These are phyloP conservation scores for Suhomyces xylopsoci DNA, from an alignment of 805 yeast genomes.

Conservation along the genomic window DNA sequence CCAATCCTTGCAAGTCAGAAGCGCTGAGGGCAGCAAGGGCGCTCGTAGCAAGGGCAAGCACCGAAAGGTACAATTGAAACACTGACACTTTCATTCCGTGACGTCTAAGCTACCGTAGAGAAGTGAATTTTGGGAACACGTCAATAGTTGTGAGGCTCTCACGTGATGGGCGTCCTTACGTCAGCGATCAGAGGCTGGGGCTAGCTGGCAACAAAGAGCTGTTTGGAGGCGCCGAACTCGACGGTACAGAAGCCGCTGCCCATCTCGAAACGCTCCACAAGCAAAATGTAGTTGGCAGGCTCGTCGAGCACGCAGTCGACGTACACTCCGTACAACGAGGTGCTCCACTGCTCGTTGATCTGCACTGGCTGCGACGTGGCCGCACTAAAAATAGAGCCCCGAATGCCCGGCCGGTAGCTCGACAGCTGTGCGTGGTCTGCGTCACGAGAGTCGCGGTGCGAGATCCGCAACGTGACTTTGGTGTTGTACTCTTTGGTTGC, in stretches of 20 bases:
- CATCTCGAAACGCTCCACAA: slow-evolving; percentile 49
- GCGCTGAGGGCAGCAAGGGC: slow-evolving; percentile 23
- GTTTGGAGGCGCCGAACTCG: background rate
- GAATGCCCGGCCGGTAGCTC: slow-evolving; percentile 44
- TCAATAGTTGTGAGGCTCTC: background rate
- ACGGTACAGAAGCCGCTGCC: slow-evolving; percentile 41
- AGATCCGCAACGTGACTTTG: slow-evolving; percentile 23
- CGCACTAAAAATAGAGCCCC: slow-evolving; percentile 43
- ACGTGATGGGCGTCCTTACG: background rate
- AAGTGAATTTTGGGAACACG: slow-evolving; percentile 1
- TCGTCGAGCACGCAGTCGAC: slow-evolving; percentile 24
- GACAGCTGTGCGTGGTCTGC: slow-evolving; percentile 8
- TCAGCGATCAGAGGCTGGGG: background rate
- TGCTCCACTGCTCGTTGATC: slow-evolving; percentile 39
- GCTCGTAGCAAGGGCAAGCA: slow-evolving; percentile 12
- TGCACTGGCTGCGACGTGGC: slow-evolving; percentile 26
- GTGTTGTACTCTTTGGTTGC: slow-evolving; percentile 17
- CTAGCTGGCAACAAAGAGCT: background rate
- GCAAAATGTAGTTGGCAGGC: slow-evolving; percentile 33
- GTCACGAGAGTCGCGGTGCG: slow-evolving; percentile 14
- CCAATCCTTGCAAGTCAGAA: slow-evolving; percentile 19
- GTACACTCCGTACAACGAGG: slow-evolving; percentile 44
- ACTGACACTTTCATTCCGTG: background rate
- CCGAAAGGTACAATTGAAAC: slow-evolving; percentile 6
- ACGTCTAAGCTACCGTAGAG: background rate